A percentile compares a stretch with the other conserved stretches of the same genome.
Evolutionary conservation across 2,329 filamentous ascomycete species (phyloP).

Genomic region (Sporothrix phasma): DNA sequence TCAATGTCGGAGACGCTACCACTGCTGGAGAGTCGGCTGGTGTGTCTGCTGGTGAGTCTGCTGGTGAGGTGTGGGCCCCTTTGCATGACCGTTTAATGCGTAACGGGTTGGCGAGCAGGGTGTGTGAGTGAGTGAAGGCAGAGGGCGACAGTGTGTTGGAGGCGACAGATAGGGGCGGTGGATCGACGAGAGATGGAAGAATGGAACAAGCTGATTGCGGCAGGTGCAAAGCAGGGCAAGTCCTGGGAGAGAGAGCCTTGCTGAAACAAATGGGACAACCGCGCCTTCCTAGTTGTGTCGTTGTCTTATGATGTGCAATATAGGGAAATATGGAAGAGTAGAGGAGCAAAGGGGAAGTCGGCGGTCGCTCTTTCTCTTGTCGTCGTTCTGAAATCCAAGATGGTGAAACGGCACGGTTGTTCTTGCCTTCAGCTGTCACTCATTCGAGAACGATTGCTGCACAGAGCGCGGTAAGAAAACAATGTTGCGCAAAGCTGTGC

Average conservation of each 20-base stretch:
- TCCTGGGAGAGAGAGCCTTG: neutral
- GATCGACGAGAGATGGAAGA: slow-evolving; percentile 7
- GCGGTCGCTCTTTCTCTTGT: neutral
- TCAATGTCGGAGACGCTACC: neutral
- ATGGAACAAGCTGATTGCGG: slow-evolving; percentile 1
- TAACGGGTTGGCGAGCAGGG: slow-evolving; percentile 16
- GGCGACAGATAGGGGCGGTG: neutral
- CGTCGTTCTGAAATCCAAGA: neutral
- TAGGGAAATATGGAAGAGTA: neutral
- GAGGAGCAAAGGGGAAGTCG: neutral
- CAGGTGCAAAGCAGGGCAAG: neutral
- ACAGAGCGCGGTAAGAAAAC: neutral
- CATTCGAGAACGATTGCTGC: neutral
- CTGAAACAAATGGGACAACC: slow-evolving; percentile 7
- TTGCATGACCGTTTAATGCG: slow-evolving; percentile 33
- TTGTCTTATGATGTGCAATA: slow-evolving; percentile 12
- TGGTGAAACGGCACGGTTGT: neutral
- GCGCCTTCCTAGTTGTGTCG: neutral
- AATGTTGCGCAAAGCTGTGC: neutral
- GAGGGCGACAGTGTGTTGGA: neutral
- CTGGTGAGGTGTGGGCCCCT: slow-evolving; percentile 18
- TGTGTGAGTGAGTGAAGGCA: neutral
- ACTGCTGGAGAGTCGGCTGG: neutral
- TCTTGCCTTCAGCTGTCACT: neutral
- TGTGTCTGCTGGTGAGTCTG: neutral